Evolutionary conservation across 176 grass and related monocot genomes (phyloP), one percentile per base, ranked within the genome.

Genomic region (Triticum dicoccoides): DNA sequence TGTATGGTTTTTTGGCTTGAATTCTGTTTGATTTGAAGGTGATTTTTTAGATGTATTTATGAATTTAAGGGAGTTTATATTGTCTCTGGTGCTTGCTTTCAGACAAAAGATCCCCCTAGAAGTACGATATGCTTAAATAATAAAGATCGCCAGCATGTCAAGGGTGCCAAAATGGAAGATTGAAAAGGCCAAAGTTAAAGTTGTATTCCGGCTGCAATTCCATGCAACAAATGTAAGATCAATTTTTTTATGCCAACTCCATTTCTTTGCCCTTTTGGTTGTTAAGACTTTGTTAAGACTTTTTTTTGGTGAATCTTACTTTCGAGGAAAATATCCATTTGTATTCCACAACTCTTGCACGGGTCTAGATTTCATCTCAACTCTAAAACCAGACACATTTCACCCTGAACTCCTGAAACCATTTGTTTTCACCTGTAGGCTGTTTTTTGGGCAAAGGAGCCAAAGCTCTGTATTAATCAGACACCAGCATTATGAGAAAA

Each of bases 151-250:
- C 64, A 83, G 61, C 87, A 99, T 99, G 97, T 99, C 97, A 82
- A 94, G 92, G 85, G 84, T 92, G 88, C 85, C 87, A 52, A 99
- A 99, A 90, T 99, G 97, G 97, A 99, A 94, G 87, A 89, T 89
- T 4, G 97, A 99, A 89, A 99, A 96, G 85, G 78, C 86, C 35
- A 99, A 99, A 96, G 97, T 96, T 71, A 99, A 99, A 89, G 94
- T 94, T 77, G 97, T 96, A 82, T 96, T 99, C 52, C 94, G 97
- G 83, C 90, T 99, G 21, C 97, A 99, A 80, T 94, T 99, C 85
- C 90, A 99, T 86, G 97, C 97, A 24, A 99, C 94, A 54, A 90
- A 94, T 92, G 97, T 99, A 89, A 94, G 94, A 72, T 90, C 32
- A 65, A 5, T 66, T 90, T 24, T 81, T 77, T 62, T 12, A 65